Evolutionary conservation across 768 basidiomycete genomes (phyloP), one percentile per base, ranked within the genome.

Genomic region (Boletellus emodensis): DNA sequence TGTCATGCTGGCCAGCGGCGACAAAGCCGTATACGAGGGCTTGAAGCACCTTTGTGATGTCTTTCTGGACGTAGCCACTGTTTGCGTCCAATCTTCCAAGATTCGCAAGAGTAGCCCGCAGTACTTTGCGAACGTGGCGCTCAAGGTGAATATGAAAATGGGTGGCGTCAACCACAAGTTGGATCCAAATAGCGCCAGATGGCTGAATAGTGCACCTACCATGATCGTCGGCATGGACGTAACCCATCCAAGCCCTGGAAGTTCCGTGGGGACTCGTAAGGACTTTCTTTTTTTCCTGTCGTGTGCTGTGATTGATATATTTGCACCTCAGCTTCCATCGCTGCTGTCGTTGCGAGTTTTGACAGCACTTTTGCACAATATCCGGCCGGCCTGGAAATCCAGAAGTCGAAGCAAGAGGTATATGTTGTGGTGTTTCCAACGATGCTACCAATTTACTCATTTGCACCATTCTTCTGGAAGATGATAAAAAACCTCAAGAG

Each of bases 221-320:
- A 80, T 81, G 77, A 51, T 81, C 37, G 76, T 81, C 4, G 79
- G 79, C 15, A 78, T 79, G 71, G 80, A 80, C 44, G 86, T 88
- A 20, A 90, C 87, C 2, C 89, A 92, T 67, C 88, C 89, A 18
- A 85, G 89, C 17, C 83, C 81, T 5, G 84, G 84, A 2, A 87
- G 85, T 50, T 75, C 81, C 54, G 60, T 63, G 26, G 77, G 80
- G 13, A 80, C 80, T 15, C 75, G 66, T 68, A 49, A 50, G 68
- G 35, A 37, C 24, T 14, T 49, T 0, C 8, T 35, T 15, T 37
- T 37, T 9, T 36, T 28, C 12, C 2, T n/a, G 11, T 30, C 30
- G 10, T 38, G 15, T 34, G 10, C 24, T n/a, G 4, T 48, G 13
- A 43, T 17, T 51, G 28, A 60, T 17, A 4, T 3, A 10, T 37